phyloP scores from a whole-genome alignment of 306 rosid genomes.

The Prunus kanzakura region DNA sequence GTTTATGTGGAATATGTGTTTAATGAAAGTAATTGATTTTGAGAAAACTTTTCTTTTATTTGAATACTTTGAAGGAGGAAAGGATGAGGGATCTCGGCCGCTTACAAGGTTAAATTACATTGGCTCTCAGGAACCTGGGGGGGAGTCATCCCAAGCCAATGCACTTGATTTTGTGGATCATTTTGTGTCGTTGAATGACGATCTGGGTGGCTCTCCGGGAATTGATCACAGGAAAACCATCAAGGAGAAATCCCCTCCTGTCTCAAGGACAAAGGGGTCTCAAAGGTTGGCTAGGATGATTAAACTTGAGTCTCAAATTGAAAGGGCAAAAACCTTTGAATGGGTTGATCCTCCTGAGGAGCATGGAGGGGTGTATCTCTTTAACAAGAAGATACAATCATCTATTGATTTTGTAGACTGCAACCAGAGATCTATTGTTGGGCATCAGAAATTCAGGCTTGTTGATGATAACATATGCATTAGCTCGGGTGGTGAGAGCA shows the following conservation, averaged over 20 bases:
- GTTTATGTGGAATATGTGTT: not conserved
- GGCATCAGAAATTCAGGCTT: constrained; percentile 28
- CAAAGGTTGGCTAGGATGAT: constrained; percentile 50
- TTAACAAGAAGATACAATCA: constrained; percentile 11
- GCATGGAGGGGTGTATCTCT: constrained; percentile 10
- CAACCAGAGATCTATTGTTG: constrained; percentile 22
- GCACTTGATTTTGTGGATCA: constrained; percentile 64
- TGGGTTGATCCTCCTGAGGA: constrained; percentile 40
- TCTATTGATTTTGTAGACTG: constrained; percentile 23
- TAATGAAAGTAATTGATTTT: not conserved
- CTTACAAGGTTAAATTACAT: constrained; percentile 23
- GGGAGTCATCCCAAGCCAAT: constrained; percentile 42
- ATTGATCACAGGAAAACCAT: constrained; percentile 19
- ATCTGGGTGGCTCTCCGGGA: constrained; percentile 30
- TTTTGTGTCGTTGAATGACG: constrained; percentile 40
- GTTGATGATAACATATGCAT: constrained; percentile 20
- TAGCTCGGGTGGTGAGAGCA: constrained; percentile 20
- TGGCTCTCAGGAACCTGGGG: constrained; percentile 40
- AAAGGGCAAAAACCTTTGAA: constrained; percentile 37
- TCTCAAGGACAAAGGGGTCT: constrained; percentile 37
- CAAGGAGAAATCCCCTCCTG: constrained; percentile 46
- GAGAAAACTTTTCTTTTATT: constrained; percentile 17
- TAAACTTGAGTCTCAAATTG: constrained; percentile 21
- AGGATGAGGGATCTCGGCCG: constrained; percentile 15
- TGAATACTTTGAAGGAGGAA: constrained; percentile 36